Base-by-base conservation (phyloP, 169 alveolate genomes). In the Plasmodium vinckei region DNA sequence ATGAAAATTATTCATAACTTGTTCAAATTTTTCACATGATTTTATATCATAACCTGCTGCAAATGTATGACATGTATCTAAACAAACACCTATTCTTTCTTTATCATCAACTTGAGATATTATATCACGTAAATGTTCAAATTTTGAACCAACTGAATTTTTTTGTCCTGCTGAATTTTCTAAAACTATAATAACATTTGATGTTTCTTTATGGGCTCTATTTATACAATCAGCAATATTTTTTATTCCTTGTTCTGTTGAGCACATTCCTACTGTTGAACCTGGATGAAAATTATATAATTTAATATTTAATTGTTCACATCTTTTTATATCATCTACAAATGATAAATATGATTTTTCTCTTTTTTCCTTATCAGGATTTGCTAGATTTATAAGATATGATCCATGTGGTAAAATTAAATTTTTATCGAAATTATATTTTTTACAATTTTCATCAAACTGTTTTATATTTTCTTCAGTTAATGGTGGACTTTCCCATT, bases 101-200 rank as follows among this genome's bases (percentile, higher is more conserved):
- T 96, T 96, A 73, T 95, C 92, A 51, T 95, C 91, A 10, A 96
- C 92, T 68, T 61, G 94, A 9, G 46, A 69, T 44, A 96, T 94
- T 53, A 96, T 95, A 49, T 95, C 95, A 27, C 96, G 73, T 61
- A 96, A 86, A 72, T 96, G 97, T 88, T 95, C 96, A 89, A 96
- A 95, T 73, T 88, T 94, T 64, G 96, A 95, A 42, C 98, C 98
- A 0, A 96, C 73, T 3, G 94, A 96, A 68, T 95, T 95, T 91
- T 95, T 95, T 79, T 95, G 97, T 9, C 97, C 98, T 9, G 98
- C 98, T 57, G 97, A 95, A 73, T 96, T 96, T 92, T 96, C 98
- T 64, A 96, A 69, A 3, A 96, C 97, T 33, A 95, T 93, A 1
- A 87, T 94, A 6, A 95, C 98, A 39, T 79, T 60, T 12, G 70